Evolutionary conservation across 352 stramenopile genomes (phyloP).

Genomic region (Phytophthora citricola): DNA sequence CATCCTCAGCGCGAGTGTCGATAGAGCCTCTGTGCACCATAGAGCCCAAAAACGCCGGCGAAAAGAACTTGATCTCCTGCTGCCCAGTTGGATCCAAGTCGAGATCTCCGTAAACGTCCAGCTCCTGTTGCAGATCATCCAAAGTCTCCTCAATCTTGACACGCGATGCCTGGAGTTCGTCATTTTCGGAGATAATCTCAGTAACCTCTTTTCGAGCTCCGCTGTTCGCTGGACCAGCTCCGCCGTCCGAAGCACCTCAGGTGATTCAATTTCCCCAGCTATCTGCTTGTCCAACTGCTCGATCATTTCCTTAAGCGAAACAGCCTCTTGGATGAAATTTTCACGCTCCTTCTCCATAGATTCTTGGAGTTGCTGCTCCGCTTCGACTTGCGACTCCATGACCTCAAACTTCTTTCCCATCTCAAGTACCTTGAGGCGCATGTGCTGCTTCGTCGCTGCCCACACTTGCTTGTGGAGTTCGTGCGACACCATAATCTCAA

Average conservation of each 20-base stretch:
- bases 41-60: conserved; percentile 65
- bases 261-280: conserved; percentile 63
- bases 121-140: conserved; percentile 67
- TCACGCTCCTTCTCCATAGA: conserved; percentile 68
- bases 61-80: conserved; percentile 76
- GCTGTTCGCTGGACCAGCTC: conserved; percentile 60
- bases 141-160: conserved; percentile 60
- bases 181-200: conserved; percentile 78
- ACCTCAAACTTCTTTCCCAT: conserved; percentile 67
- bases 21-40: conserved; percentile 69
- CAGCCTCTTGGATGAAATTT: conserved; percentile 59
- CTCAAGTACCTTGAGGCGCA: conserved; percentile 55
- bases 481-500: conserved; percentile 75
- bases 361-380: conserved; percentile 48
- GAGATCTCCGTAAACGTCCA: conserved; percentile 70
- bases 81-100: conserved; percentile 47
- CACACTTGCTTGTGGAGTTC: conserved; percentile 86
- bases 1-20: conserved; percentile 66
- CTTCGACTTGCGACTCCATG: conserved; percentile 54
- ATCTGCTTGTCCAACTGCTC: conserved; percentile 68
- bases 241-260: conserved; percentile 64
- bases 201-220: conserved; percentile 73
- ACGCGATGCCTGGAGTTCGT: conserved; percentile 58
- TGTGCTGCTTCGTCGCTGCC: conserved; percentile 59
- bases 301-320: conserved; percentile 61